Base-by-base conservation (phyloP, 768 basidiomycete species). In the Psilocybe cyanescens region DNA sequence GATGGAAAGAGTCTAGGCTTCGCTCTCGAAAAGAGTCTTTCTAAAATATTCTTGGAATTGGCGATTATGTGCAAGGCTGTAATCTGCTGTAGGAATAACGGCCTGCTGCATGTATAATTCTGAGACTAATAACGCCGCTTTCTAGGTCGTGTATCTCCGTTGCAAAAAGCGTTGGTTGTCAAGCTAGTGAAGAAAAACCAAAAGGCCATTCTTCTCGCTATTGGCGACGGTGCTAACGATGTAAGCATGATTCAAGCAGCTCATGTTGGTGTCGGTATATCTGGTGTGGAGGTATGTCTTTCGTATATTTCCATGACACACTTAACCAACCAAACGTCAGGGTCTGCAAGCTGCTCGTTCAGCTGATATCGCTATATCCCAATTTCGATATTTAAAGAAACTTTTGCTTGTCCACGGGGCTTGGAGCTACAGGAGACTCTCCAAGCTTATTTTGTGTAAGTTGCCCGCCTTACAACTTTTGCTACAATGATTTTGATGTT, bases 211-310 rank as follows among this genome's bases (percentile, higher is more conserved):
- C 80, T 97, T n/a, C 85, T 99, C 8, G 97, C 97, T 3, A 98
- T 99, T 54, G 97, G 97, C 19, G 97, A 99, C 65, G 97, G 97
- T 53, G 97, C 97, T 1, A 99, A 98, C 73, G 97, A 99, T 74
- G 97, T 99, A 67, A 94, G 94, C 72, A 99, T 99, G 97, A 99
- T 99, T 61, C 97, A 99, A 72, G 97, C 97, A 37, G 97, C 97
- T 0, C 97, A 99, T 71, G 93, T 99, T 49, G 97, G 97, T 31
- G 90, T 99, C 57, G 97, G 97, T 68, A 99, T 99, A 51, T 98
- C 96, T 48, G 97, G 97, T 56, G 92, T 98, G 24, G 97, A 99
- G 83, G 94, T 93, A 66, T 28, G 72, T 66, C 28, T 31, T 54
- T 52, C 31, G 49, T 41, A 46, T 29, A 17, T 16, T 24, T 24